A percentile compares a stretch with the other conserved stretches of the same genome.
phyloP scores from a whole-genome alignment of 2,329 filamentous ascomycete species.

The Mycosphaerelloides madeirae region DNA sequence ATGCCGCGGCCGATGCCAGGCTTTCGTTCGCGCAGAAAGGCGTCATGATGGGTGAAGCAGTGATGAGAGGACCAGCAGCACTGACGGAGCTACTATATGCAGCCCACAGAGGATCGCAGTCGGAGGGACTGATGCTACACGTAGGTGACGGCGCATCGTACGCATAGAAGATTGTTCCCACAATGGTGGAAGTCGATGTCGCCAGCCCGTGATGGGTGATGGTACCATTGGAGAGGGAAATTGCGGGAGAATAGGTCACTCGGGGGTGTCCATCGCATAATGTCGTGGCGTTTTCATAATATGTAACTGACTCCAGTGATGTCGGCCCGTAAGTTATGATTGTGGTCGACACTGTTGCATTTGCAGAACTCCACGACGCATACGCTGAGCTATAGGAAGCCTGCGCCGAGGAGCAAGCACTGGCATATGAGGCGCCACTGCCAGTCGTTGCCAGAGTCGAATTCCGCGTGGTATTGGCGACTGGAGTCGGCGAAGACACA shows the following conservation, averaged over 20 bases:
- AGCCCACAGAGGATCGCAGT: slow-evolving; percentile 27
- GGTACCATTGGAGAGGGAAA: slow-evolving; percentile 15
- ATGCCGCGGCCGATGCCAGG: slow-evolving; percentile 9
- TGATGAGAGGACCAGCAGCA: slow-evolving; percentile 9
- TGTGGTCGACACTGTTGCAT: slow-evolving; percentile 5
- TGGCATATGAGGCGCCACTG: slow-evolving; percentile 7
- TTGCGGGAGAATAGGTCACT: slow-evolving; percentile 24
- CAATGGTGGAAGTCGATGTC: slow-evolving; percentile 9
- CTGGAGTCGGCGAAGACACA: not conserved
- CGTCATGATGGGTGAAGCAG: slow-evolving; percentile 20
- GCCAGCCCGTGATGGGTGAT: slow-evolving; percentile 11
- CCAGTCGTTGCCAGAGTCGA: slow-evolving; percentile 9
- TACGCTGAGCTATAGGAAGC: not conserved
- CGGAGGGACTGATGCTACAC: slow-evolving; percentile 23
- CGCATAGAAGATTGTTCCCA: slow-evolving; percentile 6
- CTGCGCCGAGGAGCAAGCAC: slow-evolving; percentile 2
- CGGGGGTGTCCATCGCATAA: slow-evolving; percentile 30
- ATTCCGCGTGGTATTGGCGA: slow-evolving; percentile 1
- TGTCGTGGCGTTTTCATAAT: slow-evolving; percentile 27
- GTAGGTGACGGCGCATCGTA: slow-evolving; percentile 21
- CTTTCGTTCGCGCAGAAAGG: slow-evolving; percentile 23
- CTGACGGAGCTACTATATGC: slow-evolving; percentile 24
- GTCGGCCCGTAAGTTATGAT: slow-evolving; percentile 12
- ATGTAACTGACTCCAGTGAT: slow-evolving; percentile 18
- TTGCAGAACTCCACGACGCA: slow-evolving; percentile 4